Base-by-base conservation (phyloP, 331 rosid genomes). In the Cydonia oblonga region DNA sequence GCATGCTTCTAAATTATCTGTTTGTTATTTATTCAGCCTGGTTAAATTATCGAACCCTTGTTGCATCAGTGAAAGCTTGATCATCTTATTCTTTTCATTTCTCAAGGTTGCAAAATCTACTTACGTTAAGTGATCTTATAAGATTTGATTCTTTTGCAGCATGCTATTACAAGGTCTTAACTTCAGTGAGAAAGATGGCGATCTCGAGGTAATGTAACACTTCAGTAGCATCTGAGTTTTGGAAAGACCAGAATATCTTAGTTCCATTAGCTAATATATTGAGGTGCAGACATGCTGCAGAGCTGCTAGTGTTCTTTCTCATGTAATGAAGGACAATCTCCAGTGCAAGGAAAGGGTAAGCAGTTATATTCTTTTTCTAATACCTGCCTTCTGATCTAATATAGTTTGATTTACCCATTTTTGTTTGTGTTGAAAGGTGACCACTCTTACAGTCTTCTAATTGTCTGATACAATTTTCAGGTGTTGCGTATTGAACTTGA, bases 331-430 rank as follows among this genome's bases (percentile, higher is more conserved):
- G 83, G 95, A 88, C 82, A 86, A 93, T 80, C 81, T 71, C 79
- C 89, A 82, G 67, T 86, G 97, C 96, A 93, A 93, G 85, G 97
- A 91, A 86, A 87, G 82, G 97, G 97, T 93, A 90, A 69, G 87
- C 71, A 30, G 64, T 54, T 64, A 60, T 24, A 66, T 68, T 30
- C 23, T 42, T 42, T 28, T 71, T 62, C 65, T 73, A 38, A 19
- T 70, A 69, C n/a, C 28, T 44, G 22, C 72, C 72, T 72, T 20
- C 30, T 42, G 33, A 25, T 69, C 20, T 24, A 71, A 4, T 40
- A 56, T 22, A 13, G 5, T 69, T 28, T 53, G 62, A 53, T 70
- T 54, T 33, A 18, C 63, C 24, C 33, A 58, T 23, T 10, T 33
- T 70, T 59, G n/a, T 8, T 59, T 59, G 30, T 58, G 19, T 6